These are phyloP conservation scores for Radiomyces spectabilis DNA, from an alignment of 192 early-diverging fungal species.

Conservation along the genomic window DNA sequence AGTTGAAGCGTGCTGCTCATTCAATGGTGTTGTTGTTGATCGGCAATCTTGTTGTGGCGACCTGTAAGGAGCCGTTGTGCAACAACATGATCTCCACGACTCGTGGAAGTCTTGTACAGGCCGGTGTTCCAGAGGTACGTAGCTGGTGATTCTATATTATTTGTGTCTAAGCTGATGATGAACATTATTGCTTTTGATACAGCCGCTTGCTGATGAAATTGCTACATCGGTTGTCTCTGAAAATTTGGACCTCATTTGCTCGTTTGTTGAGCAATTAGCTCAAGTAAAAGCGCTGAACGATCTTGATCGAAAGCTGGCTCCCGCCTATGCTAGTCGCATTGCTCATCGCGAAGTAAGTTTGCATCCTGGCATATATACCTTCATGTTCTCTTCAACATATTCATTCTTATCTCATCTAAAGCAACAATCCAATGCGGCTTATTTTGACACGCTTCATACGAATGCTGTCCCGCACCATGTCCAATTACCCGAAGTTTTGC, in stretches of 20 bases:
- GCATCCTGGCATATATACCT: too few relatives aligned
- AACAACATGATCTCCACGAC: constrained; percentile 68
- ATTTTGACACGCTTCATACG: too few relatives aligned
- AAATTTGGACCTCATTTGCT: constrained; percentile 89
- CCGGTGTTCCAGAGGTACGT: constrained; percentile 62
- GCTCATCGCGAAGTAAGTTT: constrained; percentile 74
- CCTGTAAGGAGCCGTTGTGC: constrained; percentile 89
- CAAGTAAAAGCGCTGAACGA: constrained; percentile 84
- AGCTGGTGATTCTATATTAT: not conserved
- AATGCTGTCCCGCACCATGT: too few relatives aligned
- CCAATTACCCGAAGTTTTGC: too few relatives aligned
- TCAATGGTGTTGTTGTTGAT: constrained; percentile 84
- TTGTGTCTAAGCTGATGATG: too few relatives aligned
- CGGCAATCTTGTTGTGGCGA: constrained; percentile 59
- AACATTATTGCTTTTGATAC: not conserved
- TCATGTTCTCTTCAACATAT: too few relatives aligned
- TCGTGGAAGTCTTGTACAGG: constrained; percentile 54
- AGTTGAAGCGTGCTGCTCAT: constrained; percentile 84
- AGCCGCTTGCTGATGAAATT: constrained; percentile 74
- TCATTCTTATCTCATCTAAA: too few relatives aligned
- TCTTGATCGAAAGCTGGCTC: constrained; percentile 70
- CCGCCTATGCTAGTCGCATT: constrained; percentile 63
- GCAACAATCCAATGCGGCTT: too few relatives aligned
- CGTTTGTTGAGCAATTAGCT: constrained; percentile 90
- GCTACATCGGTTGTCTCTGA: constrained; percentile 80